Evolutionary conservation across 306 rosid genomes (phyloP), one percentile per base, ranked within the genome.

Genomic region (Psophocarpus tetragonolobus): DNA sequence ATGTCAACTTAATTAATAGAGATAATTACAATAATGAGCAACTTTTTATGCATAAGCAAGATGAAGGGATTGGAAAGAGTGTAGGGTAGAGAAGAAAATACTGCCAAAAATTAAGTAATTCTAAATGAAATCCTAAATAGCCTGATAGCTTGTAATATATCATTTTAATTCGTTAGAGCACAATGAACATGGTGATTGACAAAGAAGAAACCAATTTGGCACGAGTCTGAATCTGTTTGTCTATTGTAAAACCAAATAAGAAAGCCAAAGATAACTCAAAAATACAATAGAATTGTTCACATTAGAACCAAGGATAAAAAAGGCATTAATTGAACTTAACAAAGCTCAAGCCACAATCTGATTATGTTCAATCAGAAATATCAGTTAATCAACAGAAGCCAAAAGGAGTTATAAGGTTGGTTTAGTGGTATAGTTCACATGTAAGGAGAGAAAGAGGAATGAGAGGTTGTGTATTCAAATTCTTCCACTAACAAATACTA

Each of bases 131-230:
- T 23, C 24, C 64, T 20, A 5, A 2, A 66, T 10, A 35, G 21
- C 5, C 24, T 32, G 51, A 64, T 14, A 6, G 17, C 75, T 54
- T 18, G 2, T 30, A 3, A 35, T 56, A 27, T 18, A 41, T 26
- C 17, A 56, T 3, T 69, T 81, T 30, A 42, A 56, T 57, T 81
- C 61, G 68, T 26, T 70, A 9, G 35, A 45, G 26, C 24, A 39
- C 69, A 81, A 9, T 13, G 73, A 48, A 61, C 48, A 47, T 4
- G 13, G 24, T n/a, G 36, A 58, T 23, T 45, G 50, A 36, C 4
- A 68, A 32, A 26, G 57, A 68, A 68, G 47, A 74, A 35, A 68
- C 57, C 44, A 63, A 63, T 8, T 35, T 18, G 17, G n/a, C 27
- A 24, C 56, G 44, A 5, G 39, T 60, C 41, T 32, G 30, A 45